These are phyloP conservation scores for Leersia perrieri DNA, from an alignment of 176 grass and related monocot genomes.

Conservation along the genomic window DNA sequence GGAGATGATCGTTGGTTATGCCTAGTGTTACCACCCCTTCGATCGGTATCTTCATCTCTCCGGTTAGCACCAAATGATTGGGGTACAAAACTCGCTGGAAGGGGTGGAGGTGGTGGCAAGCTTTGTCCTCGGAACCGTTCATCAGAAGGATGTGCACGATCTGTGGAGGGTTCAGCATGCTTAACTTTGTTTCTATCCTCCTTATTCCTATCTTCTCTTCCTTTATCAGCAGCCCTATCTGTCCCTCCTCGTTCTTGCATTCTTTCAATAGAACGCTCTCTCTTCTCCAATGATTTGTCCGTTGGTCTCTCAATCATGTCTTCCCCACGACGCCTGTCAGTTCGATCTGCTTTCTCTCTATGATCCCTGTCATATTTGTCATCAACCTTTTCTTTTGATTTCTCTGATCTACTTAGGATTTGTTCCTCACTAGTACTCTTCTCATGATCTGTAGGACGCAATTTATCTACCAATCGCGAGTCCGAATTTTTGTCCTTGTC, in stretches of 20 bases:
- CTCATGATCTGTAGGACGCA: slow-evolving; percentile 56
- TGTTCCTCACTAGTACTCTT: slow-evolving; percentile 57
- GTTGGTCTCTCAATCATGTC: slow-evolving; percentile 65
- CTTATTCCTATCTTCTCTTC: slow-evolving; percentile 87
- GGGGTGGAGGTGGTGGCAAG: slow-evolving; percentile 89
- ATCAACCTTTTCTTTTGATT: slow-evolving; percentile 58
- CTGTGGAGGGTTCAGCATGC: slow-evolving; percentile 50
- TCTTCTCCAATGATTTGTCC: slow-evolving; percentile 71
- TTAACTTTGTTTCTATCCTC: slow-evolving; percentile 71
- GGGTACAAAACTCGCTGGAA: slow-evolving; percentile 94
- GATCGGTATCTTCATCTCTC: slow-evolving; percentile 68
- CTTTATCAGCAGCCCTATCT: slow-evolving; percentile 72
- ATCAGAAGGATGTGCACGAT: slow-evolving; percentile 56
- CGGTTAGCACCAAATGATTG: slow-evolving; percentile 67
- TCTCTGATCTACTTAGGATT: slow-evolving; percentile 43
- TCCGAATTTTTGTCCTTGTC: slow-evolving; percentile 61
- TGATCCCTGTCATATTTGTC: slow-evolving; percentile 75
- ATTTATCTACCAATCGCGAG: slow-evolving; percentile 40
- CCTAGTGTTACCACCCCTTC: slow-evolving; percentile 49
- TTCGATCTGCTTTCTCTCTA: slow-evolving; percentile 61
- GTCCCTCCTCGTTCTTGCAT: slow-evolving; percentile 61
- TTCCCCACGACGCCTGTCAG: slow-evolving; percentile 57
- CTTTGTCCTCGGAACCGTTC: slow-evolving; percentile 74
- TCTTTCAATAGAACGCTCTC: slow-evolving; percentile 73
- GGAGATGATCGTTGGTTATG: slow-evolving; percentile 64